These are phyloP conservation scores for Microbotryum scabiosae DNA, from an alignment of 1,284 basidiomycete genomes.

Conservation along the genomic window DNA sequence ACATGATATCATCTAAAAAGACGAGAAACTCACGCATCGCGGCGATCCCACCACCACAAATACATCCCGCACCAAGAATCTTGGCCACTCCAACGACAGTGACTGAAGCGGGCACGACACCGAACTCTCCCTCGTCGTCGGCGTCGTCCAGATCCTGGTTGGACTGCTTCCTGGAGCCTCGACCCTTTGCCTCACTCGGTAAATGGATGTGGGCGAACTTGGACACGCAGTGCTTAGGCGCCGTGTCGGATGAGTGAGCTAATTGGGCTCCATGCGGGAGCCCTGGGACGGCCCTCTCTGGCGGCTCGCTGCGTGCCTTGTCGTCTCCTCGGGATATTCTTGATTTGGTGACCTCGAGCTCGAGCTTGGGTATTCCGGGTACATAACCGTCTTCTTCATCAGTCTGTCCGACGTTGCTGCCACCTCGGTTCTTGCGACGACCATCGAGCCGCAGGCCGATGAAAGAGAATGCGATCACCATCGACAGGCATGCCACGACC, in stretches of 20 bases:
- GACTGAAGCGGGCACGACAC: constrained; percentile 36
- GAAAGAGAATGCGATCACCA: constrained; percentile 44
- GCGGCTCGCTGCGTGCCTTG: too few relatives aligned
- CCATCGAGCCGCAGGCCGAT: constrained; percentile 41
- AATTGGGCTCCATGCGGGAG: too few relatives aligned
- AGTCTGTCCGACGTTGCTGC: neutral
- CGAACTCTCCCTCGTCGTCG: constrained; percentile 36
- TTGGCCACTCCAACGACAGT: constrained; percentile 41
- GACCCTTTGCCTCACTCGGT: constrained; percentile 28
- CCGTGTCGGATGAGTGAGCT: too few relatives aligned
- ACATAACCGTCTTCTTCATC: neutral
- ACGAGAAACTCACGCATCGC: constrained; percentile 42
- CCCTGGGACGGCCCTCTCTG: too few relatives aligned
- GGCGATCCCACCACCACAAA: constrained; percentile 44
- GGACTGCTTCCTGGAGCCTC: constrained; percentile 29
- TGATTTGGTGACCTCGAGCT: too few relatives aligned
- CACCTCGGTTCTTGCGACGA: neutral
- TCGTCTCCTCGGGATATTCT: too few relatives aligned
- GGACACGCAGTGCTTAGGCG: neutral
- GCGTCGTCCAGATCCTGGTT: constrained; percentile 5
- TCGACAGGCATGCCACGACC: constrained; percentile 41
- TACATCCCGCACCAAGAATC: constrained; percentile 41
- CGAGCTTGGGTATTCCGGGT: neutral
- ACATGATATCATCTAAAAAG: neutral
- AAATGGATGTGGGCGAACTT: constrained; percentile 33